Conservation (phyloP, 768 basidiomycete species). For the Lenzites betulinus region DNA sequence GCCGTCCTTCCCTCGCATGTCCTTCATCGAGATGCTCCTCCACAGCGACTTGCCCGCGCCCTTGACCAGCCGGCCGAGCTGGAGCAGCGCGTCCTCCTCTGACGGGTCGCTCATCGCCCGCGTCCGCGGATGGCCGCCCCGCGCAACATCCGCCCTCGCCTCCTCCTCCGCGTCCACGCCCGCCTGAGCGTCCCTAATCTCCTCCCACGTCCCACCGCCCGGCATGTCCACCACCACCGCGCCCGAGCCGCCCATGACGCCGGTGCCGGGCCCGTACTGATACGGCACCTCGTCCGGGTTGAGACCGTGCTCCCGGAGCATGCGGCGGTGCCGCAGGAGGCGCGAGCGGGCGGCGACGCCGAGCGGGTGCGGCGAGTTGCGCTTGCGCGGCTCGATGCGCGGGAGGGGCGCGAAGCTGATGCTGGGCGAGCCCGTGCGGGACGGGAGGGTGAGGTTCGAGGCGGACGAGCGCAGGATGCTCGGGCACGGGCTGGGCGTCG, state of each 20-base stretch:
- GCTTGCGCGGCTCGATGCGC: conserved; percentile 32
- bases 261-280: conserved; percentile 15
- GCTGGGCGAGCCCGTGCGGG: conserved; percentile 18
- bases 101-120: conserved; percentile 20
- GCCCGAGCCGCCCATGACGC: background rate
- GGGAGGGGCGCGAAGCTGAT: conserved; percentile 42
- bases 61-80: conserved; percentile 30
- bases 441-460: conserved; percentile 23
- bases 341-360: conserved; percentile 41
- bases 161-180: conserved; percentile 18
- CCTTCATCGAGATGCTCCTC: conserved; percentile 27
- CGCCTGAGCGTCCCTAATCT: conserved; percentile 17
- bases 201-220: conserved; percentile 2
- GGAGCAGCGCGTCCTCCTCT: conserved; percentile 27
- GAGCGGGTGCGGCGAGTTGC: conserved; percentile 32
- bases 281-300: conserved; percentile 11
- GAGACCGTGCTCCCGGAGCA: conserved; percentile 25
- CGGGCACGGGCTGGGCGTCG: conserved; percentile 16
- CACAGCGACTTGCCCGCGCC: conserved; percentile 29
- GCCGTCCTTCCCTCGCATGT: conserved; percentile 15
- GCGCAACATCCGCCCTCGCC: background rate
- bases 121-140: background rate
- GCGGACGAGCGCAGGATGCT: conserved; percentile 22
- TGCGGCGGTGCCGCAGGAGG: conserved; percentile 34
- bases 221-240: background rate